Evolutionary conservation across 106 monocot genomes (phyloP), one percentile per base, ranked within the genome.

Genomic region (Dioscorea alata): DNA sequence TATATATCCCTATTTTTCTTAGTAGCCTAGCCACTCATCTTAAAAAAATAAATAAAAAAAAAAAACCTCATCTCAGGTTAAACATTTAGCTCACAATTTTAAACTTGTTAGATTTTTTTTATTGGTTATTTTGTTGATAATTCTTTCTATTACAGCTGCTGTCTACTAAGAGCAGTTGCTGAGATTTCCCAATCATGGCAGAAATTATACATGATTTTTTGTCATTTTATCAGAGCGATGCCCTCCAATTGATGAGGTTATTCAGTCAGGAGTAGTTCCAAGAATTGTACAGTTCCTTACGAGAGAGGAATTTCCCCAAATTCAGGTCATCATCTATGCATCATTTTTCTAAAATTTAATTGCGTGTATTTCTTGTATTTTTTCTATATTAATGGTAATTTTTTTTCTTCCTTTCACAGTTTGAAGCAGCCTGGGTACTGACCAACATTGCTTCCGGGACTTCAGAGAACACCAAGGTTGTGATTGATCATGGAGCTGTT

Each of bases 381-480:
- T 12, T 12, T 13, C 12, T 12, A 13, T 12, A 17, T 4, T 2
- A 12, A 1, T 51, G 51, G 12, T 51, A 54, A 54, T 8, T 54
- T 18, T 3, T 3, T 18, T 13, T 54, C 54, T 13, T 54, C 13
- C 15, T 19, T 54, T 54, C 18, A 54, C 5, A 86, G 81, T 81
- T 86, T 82, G 85, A 86, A 69, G 78, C 81, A 60, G 85, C 81
- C 31, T 86, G 81, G 85, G 75, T 81, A 1, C 78, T 86, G 31
- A 86, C 81, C 13, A 86, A 86, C 42, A 78, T 86, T 75, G 85
- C 85, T 22, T 86, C 81, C 57, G 81, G 85, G 28, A 86, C 81
- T 12, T 81, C 85, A 63, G 81, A 86, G 20, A 78, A 86, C 53
- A 86, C 85, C 0, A 86, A 78, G 56, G 81, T 86, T 67, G 85